These are phyloP conservation scores for Turritis glabra DNA, from an alignment of 345 rosid genomes.

Conservation along the genomic window DNA sequence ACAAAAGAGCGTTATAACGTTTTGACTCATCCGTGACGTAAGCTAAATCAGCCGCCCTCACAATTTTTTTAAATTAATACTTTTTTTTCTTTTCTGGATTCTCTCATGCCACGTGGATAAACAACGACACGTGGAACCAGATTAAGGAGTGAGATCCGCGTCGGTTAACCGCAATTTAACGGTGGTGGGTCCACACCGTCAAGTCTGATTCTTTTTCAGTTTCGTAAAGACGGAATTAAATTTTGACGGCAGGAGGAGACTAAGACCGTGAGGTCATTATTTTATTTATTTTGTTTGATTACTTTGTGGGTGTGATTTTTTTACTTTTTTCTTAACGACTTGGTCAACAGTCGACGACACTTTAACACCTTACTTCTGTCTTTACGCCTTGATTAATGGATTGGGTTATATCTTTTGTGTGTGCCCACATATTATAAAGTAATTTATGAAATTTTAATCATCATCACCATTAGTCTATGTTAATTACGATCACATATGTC, in stretches of 20 bases:
- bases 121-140: neutral
- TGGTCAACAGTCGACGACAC: conserved; percentile 32
- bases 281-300: neutral
- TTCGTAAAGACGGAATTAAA: conserved; percentile 8
- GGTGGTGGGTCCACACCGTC: conserved; percentile 37
- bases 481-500: neutral
- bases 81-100: neutral
- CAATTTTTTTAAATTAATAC: no score
- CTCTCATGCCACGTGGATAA: conserved; percentile 5
- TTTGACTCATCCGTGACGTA: conserved; percentile 3
- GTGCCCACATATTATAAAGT: neutral
- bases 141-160: conserved; percentile 1
- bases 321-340: neutral
- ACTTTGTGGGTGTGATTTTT: no score
- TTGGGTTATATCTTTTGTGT: neutral
- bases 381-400: conserved; percentile 34
- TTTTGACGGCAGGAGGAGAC: conserved; percentile 31
- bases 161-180: conserved; percentile 25
- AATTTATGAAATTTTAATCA: no score
- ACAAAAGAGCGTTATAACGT: conserved; percentile 13
- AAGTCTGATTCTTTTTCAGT: neutral
- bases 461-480: neutral
- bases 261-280: conserved; percentile 16
- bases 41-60: conserved; percentile 22
- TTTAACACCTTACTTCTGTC: conserved; percentile 28